Percentiles rank a stretch among this genome's conserved stretches.
Conservation (phyloP, 2,329 filamentous ascomycete species). For the Fusarium transvaalense region DNA sequence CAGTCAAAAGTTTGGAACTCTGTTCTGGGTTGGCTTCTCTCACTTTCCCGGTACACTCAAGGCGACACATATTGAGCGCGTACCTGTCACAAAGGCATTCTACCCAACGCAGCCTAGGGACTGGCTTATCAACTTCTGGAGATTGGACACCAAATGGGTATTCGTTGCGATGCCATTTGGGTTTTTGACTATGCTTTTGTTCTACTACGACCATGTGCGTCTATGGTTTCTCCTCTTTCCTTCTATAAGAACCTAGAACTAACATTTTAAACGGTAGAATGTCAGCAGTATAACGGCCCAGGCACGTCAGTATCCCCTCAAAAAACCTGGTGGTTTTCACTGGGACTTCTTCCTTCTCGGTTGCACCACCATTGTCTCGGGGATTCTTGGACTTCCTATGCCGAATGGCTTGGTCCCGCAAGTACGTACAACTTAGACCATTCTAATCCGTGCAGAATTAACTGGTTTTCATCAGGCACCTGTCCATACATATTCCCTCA, state of each 20-base stretch:
- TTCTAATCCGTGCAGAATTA: rapidly evolving
- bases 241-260: neutral
- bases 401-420: neutral
- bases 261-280: neutral
- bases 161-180: conserved; percentile 2
- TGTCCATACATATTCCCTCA: conserved; percentile 2
- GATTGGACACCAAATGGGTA: conserved; percentile 1
- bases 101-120: neutral
- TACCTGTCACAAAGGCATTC: neutral
- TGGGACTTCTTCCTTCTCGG: conserved; percentile 11
- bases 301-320: conserved; percentile 1
- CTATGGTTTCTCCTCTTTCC: rapidly evolving
- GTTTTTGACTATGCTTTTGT: conserved; percentile 7
- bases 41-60: conserved; percentile 4
- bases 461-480: neutral
- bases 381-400: conserved; percentile 7
- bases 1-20: neutral
- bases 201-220: conserved; percentile 10
- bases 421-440: neutral
- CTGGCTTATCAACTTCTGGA: conserved; percentile 11
- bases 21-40: conserved; percentile 10
- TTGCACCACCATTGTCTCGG: conserved; percentile 5
- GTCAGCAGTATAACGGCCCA: conserved; percentile 11
- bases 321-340: conserved; percentile 10
- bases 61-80: neutral